Conservation (phyloP, 2,329 filamentous ascomycete genomes). For the Knufia fluminis region DNA sequence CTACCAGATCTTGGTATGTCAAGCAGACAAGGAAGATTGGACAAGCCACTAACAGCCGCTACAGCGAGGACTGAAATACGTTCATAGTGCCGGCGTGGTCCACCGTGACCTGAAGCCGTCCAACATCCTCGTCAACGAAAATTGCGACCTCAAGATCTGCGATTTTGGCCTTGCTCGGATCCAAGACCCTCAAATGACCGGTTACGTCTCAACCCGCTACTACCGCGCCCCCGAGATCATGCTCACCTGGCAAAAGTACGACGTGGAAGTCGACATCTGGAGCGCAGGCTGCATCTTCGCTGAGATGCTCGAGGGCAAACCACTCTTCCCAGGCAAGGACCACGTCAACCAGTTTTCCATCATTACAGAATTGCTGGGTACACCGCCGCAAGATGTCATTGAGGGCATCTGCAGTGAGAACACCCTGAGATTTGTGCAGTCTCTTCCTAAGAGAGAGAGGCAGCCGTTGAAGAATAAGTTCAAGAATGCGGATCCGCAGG, state of each 20-base stretch:
- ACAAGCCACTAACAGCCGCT: conserved; percentile 2
- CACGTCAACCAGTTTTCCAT: conserved; percentile 99
- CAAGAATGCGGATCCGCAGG: conserved; percentile 85
- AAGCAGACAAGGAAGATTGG: conserved; percentile 7
- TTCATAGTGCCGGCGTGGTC: conserved; percentile 95
- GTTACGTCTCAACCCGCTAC: conserved; percentile 97
- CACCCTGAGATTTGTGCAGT: conserved; percentile 94
- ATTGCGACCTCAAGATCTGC: conserved; percentile 99
- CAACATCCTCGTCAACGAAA: conserved; percentile 99
- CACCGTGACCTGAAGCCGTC: conserved; percentile 96
- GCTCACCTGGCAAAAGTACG: conserved; percentile 99
- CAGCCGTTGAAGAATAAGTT: conserved; percentile 83
- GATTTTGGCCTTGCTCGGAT: conserved; percentile 96
- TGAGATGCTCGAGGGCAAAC: conserved; percentile 98
- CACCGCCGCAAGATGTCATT: conserved; percentile 95
- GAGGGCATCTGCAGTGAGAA: conserved; percentile 98
- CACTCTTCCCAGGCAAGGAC: conserved; percentile 95
- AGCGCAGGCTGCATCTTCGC: conserved; percentile 98
- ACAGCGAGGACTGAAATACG: conserved; percentile 94
- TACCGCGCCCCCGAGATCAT: conserved; percentile 98
- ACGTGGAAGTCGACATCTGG: conserved; percentile 98
- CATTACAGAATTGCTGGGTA: conserved; percentile 94
- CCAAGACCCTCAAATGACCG: conserved; percentile 98
- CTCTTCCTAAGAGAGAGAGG: conserved; percentile 85
- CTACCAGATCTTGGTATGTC: conserved; percentile 89